phyloP scores from a whole-genome alignment of 139 green algal species.

The Tetraselmis striata region DNA sequence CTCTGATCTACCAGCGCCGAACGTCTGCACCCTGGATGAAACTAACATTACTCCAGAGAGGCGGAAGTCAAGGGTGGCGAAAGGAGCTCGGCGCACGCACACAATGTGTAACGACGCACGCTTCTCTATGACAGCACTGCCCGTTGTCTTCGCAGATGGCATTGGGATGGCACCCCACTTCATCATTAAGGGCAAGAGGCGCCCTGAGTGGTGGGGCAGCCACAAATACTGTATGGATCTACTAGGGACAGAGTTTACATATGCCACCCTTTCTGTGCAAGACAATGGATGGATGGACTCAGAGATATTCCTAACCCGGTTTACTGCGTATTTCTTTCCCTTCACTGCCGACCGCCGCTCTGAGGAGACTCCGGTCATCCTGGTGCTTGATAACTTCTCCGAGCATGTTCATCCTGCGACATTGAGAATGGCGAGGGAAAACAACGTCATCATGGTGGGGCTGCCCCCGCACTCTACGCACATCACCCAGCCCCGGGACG shows the following conservation, averaged over 20 bases:
- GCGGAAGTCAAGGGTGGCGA: not conserved
- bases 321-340: not conserved
- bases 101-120: not conserved
- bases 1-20: not conserved
- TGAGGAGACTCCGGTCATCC: not conserved
- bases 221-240: not conserved
- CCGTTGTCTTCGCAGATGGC: not conserved
- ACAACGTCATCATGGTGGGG: not conserved
- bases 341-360: not conserved
- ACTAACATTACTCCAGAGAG: not conserved
- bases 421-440: not conserved
- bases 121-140: not conserved
- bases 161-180: not conserved
- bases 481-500: too few relatives aligned
- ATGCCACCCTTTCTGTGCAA: not conserved
- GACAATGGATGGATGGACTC: not conserved
- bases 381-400: not conserved
- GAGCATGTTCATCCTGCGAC: not conserved
- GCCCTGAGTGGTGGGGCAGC: not conserved
- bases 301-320: not conserved
- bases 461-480: too few relatives aligned
- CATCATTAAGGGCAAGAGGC: not conserved
- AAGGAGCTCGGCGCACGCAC: not conserved
- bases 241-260: not conserved
- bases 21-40: not conserved